These are phyloP conservation scores for Rhodotorula sp. DNA, from an alignment of 1,284 basidiomycete species.

Conservation along the genomic window DNA sequence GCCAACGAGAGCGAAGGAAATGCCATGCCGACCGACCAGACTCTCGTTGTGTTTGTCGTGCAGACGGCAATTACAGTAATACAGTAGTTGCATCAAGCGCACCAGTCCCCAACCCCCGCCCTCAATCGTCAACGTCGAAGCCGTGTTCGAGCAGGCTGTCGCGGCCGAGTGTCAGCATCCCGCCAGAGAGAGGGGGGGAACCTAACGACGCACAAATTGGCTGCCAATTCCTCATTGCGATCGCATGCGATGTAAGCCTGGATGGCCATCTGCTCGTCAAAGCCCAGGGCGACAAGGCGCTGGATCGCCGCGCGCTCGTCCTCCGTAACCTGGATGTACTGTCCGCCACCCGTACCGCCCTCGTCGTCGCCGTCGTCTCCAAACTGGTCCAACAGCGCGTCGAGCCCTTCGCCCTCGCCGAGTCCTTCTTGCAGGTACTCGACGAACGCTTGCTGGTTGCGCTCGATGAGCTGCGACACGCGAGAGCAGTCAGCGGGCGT, in stretches of 20 bases:
- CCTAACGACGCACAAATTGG: constrained; percentile 61
- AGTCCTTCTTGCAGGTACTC: constrained; percentile 44
- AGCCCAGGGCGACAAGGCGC: constrained; percentile 82
- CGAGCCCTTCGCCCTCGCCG: constrained; percentile 42
- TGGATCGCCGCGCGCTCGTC: constrained; percentile 84
- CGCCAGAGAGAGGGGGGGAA: background rate
- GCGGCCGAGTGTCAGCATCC: background rate
- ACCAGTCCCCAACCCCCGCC: background rate
- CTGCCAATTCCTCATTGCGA: constrained; percentile 91
- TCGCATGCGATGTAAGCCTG: constrained; percentile 87
- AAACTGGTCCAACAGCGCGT: constrained; percentile 34
- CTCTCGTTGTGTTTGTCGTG: background rate
- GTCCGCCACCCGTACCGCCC: constrained; percentile 47
- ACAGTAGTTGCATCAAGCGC: background rate
- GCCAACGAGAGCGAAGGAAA: too few relatives aligned
- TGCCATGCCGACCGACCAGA: background rate
- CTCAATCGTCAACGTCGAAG: constrained; percentile 31
- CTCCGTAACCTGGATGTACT: constrained; percentile 72
- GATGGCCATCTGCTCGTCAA: constrained; percentile 63
- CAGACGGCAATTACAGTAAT: too few relatives aligned
- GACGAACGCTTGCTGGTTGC: constrained; percentile 45
- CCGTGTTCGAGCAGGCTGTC: constrained; percentile 24
- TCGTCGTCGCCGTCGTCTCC: constrained; percentile 27
- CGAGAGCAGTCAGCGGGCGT: background rate
- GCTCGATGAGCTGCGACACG: constrained; percentile 36